Percentiles rank a stretch among this genome's conserved stretches.
These are phyloP conservation scores for Fusarium domesticum DNA, from an alignment of 2,329 filamentous ascomycete genomes.

Conservation along the genomic window DNA sequence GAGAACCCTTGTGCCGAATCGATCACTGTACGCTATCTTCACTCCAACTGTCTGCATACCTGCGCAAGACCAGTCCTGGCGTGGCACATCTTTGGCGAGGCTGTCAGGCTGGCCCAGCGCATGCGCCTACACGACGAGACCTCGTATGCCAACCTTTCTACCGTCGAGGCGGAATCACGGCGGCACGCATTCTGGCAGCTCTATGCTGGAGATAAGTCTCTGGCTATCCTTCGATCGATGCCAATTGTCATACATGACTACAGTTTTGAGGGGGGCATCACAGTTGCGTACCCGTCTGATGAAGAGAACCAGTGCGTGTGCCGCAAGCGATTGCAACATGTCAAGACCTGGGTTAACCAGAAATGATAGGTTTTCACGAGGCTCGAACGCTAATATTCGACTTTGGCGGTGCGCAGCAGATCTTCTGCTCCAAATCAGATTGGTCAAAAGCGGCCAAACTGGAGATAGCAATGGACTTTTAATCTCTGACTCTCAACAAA, in stretches of 20 bases:
- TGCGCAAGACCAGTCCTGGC: background rate
- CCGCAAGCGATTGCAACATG: too few relatives aligned
- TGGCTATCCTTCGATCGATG: background rate
- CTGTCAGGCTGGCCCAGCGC: conserved; percentile 1
- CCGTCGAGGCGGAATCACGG: conserved; percentile 6
- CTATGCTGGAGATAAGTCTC: background rate
- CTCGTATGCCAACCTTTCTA: conserved; percentile 4
- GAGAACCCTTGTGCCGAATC: background rate
- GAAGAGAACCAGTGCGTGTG: conserved; percentile 1
- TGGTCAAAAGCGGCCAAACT: background rate
- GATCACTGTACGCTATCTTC: background rate
- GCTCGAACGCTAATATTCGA: background rate
- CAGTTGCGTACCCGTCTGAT: background rate
- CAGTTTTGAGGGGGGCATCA: background rate
- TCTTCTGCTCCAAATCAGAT: background rate
- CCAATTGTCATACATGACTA: background rate
- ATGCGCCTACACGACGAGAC: conserved; percentile 7
- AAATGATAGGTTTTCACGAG: background rate
- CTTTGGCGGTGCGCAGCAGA: conserved; percentile 1
- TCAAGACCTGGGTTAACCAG: background rate
- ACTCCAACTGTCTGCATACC: conserved; percentile 1
- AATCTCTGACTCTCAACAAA: too few relatives aligned
- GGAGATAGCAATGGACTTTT: background rate
- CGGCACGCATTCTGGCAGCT: conserved; percentile 9
- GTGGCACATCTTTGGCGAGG: conserved; percentile 4